A percentile compares a stretch with the other conserved stretches of the same genome.
These are phyloP conservation scores for Dioscorea cayenensis DNA, from an alignment of 116 monocot species.

Conservation along the genomic window DNA sequence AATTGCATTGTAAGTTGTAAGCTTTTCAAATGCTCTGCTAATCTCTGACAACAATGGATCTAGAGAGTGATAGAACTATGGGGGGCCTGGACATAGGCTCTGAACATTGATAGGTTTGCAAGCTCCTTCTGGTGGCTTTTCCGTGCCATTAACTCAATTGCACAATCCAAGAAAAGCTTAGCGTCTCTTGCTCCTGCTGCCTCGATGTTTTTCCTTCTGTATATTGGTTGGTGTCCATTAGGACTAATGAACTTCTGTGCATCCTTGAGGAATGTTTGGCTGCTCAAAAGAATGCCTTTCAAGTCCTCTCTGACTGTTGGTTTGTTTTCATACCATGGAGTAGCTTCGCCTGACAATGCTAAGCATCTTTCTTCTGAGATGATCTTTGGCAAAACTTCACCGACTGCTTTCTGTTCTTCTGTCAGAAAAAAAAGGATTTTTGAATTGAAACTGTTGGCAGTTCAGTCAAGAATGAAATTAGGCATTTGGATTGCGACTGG, in stretches of 20 bases:
- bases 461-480: background rate
- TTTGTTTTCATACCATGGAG: slow-evolving; percentile 3
- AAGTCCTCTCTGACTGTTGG: background rate
- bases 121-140: slow-evolving; percentile 20
- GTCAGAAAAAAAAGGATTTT: background rate
- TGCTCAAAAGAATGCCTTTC: slow-evolving; percentile 30
- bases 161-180: slow-evolving; percentile 35
- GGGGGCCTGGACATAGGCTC: background rate
- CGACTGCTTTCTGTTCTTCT: slow-evolving; percentile 10
- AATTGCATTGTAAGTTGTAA: slow-evolving; percentile 10
- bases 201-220: background rate
- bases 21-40: slow-evolving; percentile 21
- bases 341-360: slow-evolving; percentile 8
- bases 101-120: slow-evolving; percentile 11
- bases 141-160: slow-evolving; percentile 32
- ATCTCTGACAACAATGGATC: slow-evolving; percentile 30
- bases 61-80: slow-evolving; percentile 6
- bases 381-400: slow-evolving; percentile 22
- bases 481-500: background rate
- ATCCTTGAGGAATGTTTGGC: slow-evolving; percentile 19
- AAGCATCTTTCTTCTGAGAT: slow-evolving; percentile 7
- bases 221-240: background rate
- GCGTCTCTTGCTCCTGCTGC: slow-evolving; percentile 4
- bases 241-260: slow-evolving; percentile 18
- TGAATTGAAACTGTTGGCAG: too few relatives aligned